These are phyloP conservation scores for Zygotorulaspora danielsina DNA, from an alignment of 805 yeast genomes.

Conservation along the genomic window DNA sequence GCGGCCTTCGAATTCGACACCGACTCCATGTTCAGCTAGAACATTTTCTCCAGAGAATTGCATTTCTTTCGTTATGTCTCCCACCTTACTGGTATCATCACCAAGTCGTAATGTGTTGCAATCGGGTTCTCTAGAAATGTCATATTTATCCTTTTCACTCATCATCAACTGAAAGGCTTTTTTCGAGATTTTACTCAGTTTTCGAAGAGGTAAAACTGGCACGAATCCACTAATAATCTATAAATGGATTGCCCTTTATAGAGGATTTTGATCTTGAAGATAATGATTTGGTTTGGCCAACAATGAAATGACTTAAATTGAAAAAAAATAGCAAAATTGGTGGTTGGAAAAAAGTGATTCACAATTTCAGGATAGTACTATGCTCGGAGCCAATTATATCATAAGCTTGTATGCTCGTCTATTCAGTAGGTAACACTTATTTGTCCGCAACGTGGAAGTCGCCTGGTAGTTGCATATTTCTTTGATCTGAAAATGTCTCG, in stretches of 20 bases:
- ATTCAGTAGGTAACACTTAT: no score
- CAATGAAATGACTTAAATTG: not conserved
- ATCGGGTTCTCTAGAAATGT: not conserved
- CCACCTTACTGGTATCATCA: not conserved
- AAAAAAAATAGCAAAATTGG: not conserved
- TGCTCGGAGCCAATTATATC: not conserved
- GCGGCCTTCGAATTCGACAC: not conserved
- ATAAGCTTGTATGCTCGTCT: conserved; percentile 2
- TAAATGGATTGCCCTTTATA: not conserved
- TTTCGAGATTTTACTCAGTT: not conserved
- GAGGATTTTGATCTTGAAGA: not conserved
- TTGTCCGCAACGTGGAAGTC: not conserved
- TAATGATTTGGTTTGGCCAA: not conserved
- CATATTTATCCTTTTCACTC: not conserved
- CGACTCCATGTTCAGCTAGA: not conserved
- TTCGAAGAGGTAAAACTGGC: not conserved
- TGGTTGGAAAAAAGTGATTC: not conserved
- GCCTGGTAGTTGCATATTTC: not conserved
- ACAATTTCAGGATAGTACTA: not conserved
- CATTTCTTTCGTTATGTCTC: not conserved
- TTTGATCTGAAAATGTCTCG: not conserved
- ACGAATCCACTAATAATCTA: not conserved
- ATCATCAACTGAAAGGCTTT: not conserved
- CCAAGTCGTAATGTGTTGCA: not conserved
- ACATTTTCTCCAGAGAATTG: not conserved